These are phyloP conservation scores for Cantharellus cinnabarinus DNA, from an alignment of 768 basidiomycete genomes.

Conservation along the genomic window DNA sequence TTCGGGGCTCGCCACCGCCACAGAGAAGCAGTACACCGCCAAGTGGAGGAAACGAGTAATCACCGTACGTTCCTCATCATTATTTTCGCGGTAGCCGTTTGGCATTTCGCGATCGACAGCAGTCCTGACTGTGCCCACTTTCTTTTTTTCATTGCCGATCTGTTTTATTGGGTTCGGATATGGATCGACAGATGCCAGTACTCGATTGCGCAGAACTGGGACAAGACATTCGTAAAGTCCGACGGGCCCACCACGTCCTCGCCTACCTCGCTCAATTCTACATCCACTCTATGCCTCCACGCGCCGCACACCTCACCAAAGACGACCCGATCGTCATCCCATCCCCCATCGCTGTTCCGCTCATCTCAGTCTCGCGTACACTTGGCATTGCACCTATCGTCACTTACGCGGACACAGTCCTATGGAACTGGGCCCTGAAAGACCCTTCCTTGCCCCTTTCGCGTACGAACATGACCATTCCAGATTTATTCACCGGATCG, in stretches of 20 bases:
- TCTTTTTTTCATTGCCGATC: not conserved
- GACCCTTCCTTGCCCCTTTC: slow-evolving; percentile 6
- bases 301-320: slow-evolving; percentile 6
- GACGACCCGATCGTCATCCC: slow-evolving; percentile 39
- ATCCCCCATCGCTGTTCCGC: slow-evolving; percentile 45
- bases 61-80: not conserved
- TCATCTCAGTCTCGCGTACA: slow-evolving; percentile 44
- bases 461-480: slow-evolving; percentile 6
- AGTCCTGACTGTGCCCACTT: slow-evolving; percentile 1
- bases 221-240: slow-evolving; percentile 3
- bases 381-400: slow-evolving; percentile 73
- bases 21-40: not conserved
- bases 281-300: slow-evolving; percentile 12
- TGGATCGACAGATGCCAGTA: not conserved
- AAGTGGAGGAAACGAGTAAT: not conserved
- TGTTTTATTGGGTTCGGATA: too few species aligned
- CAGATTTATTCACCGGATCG: slow-evolving; percentile 44
- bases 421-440: slow-evolving; percentile 22
- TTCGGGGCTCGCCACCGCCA: not conserved
- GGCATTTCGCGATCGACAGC: not conserved
- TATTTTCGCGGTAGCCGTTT: not conserved
- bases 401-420: slow-evolving; percentile 80
- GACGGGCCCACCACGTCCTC: slow-evolving; percentile 8
- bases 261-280: slow-evolving; percentile 10
- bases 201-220: not conserved